Base-by-base conservation (phyloP, 805 yeast species). In the Peterozyma xylosa region DNA sequence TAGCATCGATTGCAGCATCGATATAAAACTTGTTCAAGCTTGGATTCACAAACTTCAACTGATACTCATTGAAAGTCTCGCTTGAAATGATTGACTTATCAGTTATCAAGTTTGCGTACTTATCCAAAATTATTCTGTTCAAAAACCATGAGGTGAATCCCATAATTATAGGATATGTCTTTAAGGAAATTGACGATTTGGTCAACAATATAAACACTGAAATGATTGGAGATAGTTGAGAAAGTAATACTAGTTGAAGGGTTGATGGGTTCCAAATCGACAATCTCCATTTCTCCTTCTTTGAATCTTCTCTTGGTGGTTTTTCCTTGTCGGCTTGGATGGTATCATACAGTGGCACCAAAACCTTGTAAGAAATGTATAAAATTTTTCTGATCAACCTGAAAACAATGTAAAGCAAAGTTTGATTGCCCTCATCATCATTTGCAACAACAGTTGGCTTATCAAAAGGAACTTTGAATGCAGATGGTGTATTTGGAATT, bases 211-310 rank as follows among this genome's bases (percentile, higher is more conserved):
- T 59, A n/a, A 73, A 60, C 2, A 70, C 42, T 9, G 76, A 50
- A 39, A 70, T 73, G 9, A 78, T 55, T 0, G 95, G 93, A 7
- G 86, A 79, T 49, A 78, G 79, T 1, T 75, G 59, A 2, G 76
- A 65, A 29, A 75, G 68, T 2, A 83, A 51, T 39, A 66, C 61
- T 5, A 82, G 63, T 30, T 69, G 70, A 55, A 82, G 80, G 48
- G 67, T 67, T 0, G 82, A 71, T 0, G 91, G 91, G 37, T 68
- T 66, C 95, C 95, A 85, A 41, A 82, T 73, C 15, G 62, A 63
- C 36, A 85, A 57, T 45, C 76, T 73, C 77, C 83, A 82, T 21
- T 30, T 36, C 33, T 34, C 7, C 17, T 27, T 37, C 5, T 40
- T 40, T 15, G 27, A 5, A 13, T 9, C 15, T 9, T 34, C 29